These are phyloP conservation scores for Rhodotorula babjevae DNA, from an alignment of 768 basidiomycete genomes.

Conservation along the genomic window DNA sequence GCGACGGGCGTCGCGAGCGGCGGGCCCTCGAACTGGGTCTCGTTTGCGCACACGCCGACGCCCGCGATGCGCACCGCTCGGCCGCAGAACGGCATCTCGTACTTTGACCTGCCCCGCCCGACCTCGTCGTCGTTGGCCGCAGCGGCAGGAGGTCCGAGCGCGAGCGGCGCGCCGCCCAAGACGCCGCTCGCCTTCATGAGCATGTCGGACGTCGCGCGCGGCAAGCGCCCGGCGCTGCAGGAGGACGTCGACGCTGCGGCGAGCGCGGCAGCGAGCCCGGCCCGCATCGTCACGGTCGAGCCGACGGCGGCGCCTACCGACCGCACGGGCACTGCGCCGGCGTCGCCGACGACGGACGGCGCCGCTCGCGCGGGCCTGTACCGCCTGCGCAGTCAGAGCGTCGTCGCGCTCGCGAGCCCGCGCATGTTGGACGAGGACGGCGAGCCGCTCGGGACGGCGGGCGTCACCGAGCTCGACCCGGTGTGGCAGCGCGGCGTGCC, in stretches of 20 bases:
- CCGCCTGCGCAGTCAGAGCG: conserved; percentile 21
- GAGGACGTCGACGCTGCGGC: conserved; percentile 38
- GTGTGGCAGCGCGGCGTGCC: conserved; percentile 16
- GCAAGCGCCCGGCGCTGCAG: conserved; percentile 33
- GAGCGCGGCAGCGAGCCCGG: not conserved
- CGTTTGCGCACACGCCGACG: conserved; percentile 38
- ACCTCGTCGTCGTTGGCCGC: not conserved
- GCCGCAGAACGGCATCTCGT: conserved; percentile 14
- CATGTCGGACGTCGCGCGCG: conserved; percentile 20
- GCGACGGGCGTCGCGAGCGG: not conserved
- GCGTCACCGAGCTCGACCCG: conserved; percentile 21
- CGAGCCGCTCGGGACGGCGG: conserved; percentile 26
- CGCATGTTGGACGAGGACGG: conserved; percentile 34
- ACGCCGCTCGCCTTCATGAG: conserved; percentile 32
- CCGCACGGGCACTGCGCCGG: not conserved
- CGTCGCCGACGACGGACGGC: not conserved
- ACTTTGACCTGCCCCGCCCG: conserved; percentile 37
- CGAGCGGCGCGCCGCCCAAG: conserved; percentile 8
- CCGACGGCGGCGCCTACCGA: not conserved
- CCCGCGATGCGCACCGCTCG: conserved; percentile 31
- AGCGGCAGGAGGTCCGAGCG: not conserved
- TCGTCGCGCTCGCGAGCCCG: conserved; percentile 24
- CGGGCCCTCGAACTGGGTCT: conserved; percentile 21
- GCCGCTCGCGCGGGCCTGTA: conserved; percentile 9
- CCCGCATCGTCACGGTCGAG: not conserved